phyloP scores from a whole-genome alignment of 306 rosid species.

The Trifolium repens region DNA sequence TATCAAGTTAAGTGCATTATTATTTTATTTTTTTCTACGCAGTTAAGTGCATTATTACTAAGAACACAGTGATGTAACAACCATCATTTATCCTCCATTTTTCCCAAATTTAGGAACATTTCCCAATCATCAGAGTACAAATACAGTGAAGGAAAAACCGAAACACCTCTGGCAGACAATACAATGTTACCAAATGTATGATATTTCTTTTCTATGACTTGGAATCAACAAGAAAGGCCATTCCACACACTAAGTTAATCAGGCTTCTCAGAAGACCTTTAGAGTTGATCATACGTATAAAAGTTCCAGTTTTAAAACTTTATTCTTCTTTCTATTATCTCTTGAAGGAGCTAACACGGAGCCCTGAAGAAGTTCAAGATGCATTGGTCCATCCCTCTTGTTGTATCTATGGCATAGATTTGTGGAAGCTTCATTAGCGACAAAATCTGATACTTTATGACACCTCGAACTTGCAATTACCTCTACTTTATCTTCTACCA shows the following conservation, averaged over 20 bases:
- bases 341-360: slow-evolving; percentile 5
- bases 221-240: slow-evolving; percentile 7
- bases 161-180: slow-evolving; percentile 28
- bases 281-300: slow-evolving; percentile 9
- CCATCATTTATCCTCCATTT: slow-evolving; percentile 23
- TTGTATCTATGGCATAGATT: slow-evolving; percentile 7
- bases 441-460: neutral
- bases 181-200: neutral
- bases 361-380: slow-evolving; percentile 11
- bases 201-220: slow-evolving; percentile 6
- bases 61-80: slow-evolving; percentile 18
- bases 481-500: slow-evolving; percentile 6
- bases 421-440: neutral
- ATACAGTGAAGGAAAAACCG: slow-evolving; percentile 23
- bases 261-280: slow-evolving; percentile 3
- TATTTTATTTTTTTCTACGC: neutral
- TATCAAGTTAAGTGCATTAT: slow-evolving; percentile 7
- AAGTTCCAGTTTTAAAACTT: slow-evolving; percentile 9
- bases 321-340: slow-evolving; percentile 3
- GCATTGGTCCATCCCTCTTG: slow-evolving; percentile 7
- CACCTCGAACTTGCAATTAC: neutral
- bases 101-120: slow-evolving; percentile 26
- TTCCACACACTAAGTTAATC: neutral
- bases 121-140: slow-evolving; percentile 28
- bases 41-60: neutral